Percentiles rank a stretch among this genome's conserved stretches.
These are phyloP conservation scores for Lipomyces chichibuensis DNA, from an alignment of 805 yeast species.

Conservation along the genomic window DNA sequence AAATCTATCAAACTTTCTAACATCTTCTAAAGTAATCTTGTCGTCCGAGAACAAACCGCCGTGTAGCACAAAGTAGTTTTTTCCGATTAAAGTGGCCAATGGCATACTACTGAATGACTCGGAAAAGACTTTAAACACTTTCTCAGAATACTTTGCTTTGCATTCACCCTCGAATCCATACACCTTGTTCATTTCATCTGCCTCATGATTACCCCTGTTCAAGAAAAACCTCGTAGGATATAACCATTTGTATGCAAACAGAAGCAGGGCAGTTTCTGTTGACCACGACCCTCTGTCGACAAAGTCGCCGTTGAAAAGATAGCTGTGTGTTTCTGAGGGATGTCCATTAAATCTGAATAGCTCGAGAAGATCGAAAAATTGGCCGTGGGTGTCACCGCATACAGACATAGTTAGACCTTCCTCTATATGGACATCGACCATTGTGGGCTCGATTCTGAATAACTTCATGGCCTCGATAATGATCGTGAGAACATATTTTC, in stretches of 20 bases:
- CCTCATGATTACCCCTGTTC: conserved; percentile 96
- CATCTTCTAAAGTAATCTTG: conserved; percentile 68
- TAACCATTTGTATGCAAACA: conserved; percentile 74
- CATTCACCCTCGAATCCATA: conserved; percentile 97
- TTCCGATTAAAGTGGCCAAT: conserved; percentile 77
- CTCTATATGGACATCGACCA: conserved; percentile 65
- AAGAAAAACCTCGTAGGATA: conserved; percentile 71
- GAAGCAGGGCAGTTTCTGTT: conserved; percentile 85
- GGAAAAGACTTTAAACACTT: conserved; percentile 77
- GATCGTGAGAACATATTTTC: conserved; percentile 79
- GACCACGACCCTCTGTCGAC: conserved; percentile 99
- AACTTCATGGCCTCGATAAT: conserved; percentile 69
- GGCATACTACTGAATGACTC: conserved; percentile 87
- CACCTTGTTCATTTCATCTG: conserved; percentile 93
- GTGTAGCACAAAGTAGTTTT: conserved; percentile 84
- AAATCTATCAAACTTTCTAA: conserved; percentile 71
- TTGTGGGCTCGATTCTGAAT: conserved; percentile 66
- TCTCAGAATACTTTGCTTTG: conserved; percentile 81
- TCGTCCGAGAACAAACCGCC: conserved; percentile 92
- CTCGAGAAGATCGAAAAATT: conserved; percentile 84
- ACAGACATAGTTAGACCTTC: conserved; percentile 63
- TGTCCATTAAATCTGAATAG: conserved; percentile 74
- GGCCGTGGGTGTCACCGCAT: conserved; percentile 98
- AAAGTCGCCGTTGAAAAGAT: conserved; percentile 93
- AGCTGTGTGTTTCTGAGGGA: conserved; percentile 68